Evolutionary conservation across 257 asterid species (phyloP).

Genomic region (Solanum megistacrolobum): DNA sequence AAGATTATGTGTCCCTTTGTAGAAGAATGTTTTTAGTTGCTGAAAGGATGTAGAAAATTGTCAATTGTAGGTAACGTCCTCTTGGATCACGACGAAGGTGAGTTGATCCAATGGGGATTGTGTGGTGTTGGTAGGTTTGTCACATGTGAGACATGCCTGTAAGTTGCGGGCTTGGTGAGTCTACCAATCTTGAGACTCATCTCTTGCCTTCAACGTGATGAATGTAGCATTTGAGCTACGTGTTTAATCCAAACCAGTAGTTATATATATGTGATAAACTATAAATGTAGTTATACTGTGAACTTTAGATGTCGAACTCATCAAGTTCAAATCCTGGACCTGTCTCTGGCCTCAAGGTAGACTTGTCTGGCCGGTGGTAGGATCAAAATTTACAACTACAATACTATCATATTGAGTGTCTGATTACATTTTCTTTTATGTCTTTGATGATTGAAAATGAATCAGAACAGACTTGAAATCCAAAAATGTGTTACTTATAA

Average conservation of each 20-base stretch:
- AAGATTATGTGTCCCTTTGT: neutral
- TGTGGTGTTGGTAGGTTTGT: neutral
- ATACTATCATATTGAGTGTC: neutral
- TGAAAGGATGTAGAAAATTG: neutral
- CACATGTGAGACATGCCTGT: neutral
- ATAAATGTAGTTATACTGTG: neutral
- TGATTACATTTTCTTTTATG: neutral
- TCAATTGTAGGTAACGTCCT: neutral
- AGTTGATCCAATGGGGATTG: neutral
- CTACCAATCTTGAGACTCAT: neutral
- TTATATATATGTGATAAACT: neutral
- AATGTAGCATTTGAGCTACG: neutral
- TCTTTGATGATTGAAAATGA: neutral
- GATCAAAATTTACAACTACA: neutral
- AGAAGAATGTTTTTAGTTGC: neutral
- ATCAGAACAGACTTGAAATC: neutral
- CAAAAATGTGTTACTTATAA: neutral
- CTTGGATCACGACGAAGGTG: neutral
- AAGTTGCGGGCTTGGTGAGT: neutral
- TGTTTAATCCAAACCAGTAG: neutral
- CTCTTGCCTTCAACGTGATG: neutral
- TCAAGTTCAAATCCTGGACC: neutral
- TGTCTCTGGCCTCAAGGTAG: neutral
- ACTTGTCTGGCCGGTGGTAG: neutral
- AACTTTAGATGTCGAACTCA: neutral